A percentile compares a stretch with the other conserved stretches of the same genome.
Conservation (phyloP, 257 asterid genomes). For the Thymus mandschuricus region DNA sequence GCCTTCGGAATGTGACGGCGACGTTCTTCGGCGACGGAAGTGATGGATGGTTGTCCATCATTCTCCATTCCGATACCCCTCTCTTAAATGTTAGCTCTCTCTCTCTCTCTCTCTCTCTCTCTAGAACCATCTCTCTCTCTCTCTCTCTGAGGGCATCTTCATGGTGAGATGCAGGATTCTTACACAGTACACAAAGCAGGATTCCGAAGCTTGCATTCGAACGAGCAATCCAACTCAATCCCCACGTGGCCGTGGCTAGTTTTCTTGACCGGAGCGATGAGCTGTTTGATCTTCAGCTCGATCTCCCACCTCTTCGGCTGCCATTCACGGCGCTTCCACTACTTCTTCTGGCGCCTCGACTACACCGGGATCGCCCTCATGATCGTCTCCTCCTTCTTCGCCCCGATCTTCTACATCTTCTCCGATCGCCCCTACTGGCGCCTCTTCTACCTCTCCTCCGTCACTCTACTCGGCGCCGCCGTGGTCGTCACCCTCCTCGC, state of each 20-base stretch:
- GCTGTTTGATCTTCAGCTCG: conserved; percentile 70
- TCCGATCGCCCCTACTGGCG: conserved; percentile 61
- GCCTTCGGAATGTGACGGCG: conserved; percentile 43
- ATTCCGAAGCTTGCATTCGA: conserved; percentile 31
- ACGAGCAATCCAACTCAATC: conserved; percentile 33
- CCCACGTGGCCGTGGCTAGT: conserved; percentile 95
- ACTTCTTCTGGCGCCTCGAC: conserved; percentile 93
- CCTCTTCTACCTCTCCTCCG: conserved; percentile 59
- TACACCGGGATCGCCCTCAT: conserved; percentile 82
- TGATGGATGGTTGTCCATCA: conserved; percentile 44
- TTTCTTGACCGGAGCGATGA: conserved; percentile 80
- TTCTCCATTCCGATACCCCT: conserved; percentile 47
- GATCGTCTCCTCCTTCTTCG: conserved; percentile 84
- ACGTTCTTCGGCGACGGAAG: conserved; percentile 46
- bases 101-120: neutral
- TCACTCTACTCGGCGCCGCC: conserved; percentile 58
- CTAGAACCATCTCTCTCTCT: neutral
- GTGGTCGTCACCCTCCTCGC: conserved; percentile 68
- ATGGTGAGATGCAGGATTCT: conserved; percentile 52
- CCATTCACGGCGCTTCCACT: conserved; percentile 70
- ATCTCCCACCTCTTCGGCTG: conserved; percentile 87
- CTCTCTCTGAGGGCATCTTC: neutral
- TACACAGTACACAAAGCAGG: conserved; percentile 37
- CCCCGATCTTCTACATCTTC: conserved; percentile 82
- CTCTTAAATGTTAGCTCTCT: conserved; percentile 46